Percentiles rank a stretch among this genome's conserved stretches.
These are phyloP conservation scores for Phyllosticta capitalensis DNA, from an alignment of 2,329 filamentous ascomycete genomes.

Conservation along the genomic window DNA sequence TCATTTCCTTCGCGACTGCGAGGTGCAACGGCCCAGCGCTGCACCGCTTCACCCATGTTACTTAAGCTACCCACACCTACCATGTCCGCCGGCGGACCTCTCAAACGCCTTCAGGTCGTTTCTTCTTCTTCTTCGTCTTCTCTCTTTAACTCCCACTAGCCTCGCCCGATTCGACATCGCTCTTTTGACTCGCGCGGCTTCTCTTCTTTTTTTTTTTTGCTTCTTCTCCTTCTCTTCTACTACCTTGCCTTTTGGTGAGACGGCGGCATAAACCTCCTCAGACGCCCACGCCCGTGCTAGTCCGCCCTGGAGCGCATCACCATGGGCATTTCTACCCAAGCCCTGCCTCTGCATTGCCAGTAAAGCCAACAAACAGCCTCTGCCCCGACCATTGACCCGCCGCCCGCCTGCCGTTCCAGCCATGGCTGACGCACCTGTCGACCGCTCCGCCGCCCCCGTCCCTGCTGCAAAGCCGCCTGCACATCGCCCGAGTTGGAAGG, in stretches of 20 bases:
- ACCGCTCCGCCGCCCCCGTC: constrained; percentile 9
- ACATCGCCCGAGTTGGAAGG: constrained; percentile 30
- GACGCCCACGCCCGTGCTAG: background rate
- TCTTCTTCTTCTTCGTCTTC: background rate
- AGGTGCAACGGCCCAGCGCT: background rate
- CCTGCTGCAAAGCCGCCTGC: constrained; percentile 21
- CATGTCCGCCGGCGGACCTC: background rate
- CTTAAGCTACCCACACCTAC: background rate
- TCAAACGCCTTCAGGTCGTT: too few relatives aligned
- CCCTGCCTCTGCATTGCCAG: background rate
- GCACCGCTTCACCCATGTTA: background rate
- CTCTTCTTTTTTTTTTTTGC: background rate
- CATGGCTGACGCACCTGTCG: background rate
- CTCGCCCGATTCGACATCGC: background rate
- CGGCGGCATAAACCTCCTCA: background rate
- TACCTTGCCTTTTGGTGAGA: too few relatives aligned
- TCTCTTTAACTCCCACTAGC: background rate
- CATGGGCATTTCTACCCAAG: background rate
- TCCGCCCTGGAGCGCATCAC: background rate
- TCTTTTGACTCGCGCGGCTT: background rate
- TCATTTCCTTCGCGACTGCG: background rate
- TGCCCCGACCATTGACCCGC: background rate
- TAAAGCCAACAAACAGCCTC: background rate
- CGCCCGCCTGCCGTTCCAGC: background rate
- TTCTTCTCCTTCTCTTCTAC: too few relatives aligned